Base-by-base conservation (phyloP, 306 rosid genomes). In the Lupinus albus region DNA sequence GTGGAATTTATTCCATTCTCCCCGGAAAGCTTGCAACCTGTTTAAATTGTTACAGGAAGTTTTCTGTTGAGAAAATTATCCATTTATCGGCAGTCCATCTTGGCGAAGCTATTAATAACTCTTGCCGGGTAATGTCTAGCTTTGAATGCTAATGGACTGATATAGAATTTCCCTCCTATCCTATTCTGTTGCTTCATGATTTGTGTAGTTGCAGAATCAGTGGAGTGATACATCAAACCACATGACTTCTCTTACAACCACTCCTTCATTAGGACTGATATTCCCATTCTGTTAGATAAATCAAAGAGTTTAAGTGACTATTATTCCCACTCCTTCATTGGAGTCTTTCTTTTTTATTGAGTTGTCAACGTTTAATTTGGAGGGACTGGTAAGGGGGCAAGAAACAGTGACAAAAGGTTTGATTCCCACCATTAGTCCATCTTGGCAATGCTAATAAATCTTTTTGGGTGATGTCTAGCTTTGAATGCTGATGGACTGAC, bases 71-170 rank as follows among this genome's bases (percentile, higher is more conserved):
- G 44, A 38, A 25, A 25, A 25, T 25, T 38, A 0, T 2, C 44
- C 11, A 38, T 38, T 25, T 4, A 25, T 3, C 8, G 1, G 11
- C 8, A 73, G 83, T 85, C 87, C 87, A 75, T 85, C 87, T 83
- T 88, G 86, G 84, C 84, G 78, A 78, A 80, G 84, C 86, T 84
- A 80, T 21, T 25, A 25, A 25, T 70, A 82, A 62, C 70, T 82
- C 61, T 54, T 2, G 9, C 14, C 1, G 61, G 73, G 78, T 75
- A 2, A 46, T 86, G 75, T 6, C 36, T 83, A 76, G 81, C 64
- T 84, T 80, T 84, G 85, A 80, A 85, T 85, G 89, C 83, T 79
- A 85, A 76, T 80, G 86, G 81, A 76, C 83, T 78, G 2, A 63
- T 9, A 79, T 36, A 5, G 12, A 72, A 28, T 11, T 35, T 71